Evolutionary conservation across 805 yeast genomes (phyloP), one percentile per base, ranked within the genome.

Genomic region (Candida rishiriensis): DNA sequence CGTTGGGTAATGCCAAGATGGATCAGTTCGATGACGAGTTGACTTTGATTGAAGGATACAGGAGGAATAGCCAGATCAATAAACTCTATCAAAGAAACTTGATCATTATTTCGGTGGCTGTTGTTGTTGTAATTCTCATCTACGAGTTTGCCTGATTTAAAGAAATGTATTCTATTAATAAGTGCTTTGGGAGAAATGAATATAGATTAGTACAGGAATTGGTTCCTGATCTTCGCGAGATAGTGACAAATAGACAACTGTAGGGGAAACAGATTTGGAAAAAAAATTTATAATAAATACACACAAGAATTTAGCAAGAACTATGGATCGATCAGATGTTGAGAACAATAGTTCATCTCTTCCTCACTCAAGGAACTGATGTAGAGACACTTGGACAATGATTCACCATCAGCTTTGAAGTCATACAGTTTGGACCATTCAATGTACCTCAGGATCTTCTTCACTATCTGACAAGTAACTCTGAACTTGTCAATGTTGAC

Each of bases 361-460:
- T 80, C 85, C 51, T 81, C 88, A 34, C 83, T 78, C 41, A 87
- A 66, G 7, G 89, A 74, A 51, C 82, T 81, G 50, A 89, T 78
- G 64, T 89, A 89, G 31, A 89, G 74, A 64, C 97, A 90, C 60
- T 84, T 88, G 43, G 95, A 82, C 49, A 91, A 61, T 17, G 89
- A 61, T 40, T 87, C 90, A 11, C 77, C 73, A 41, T 85, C 72
- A 2, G 71, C 64, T 39, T 70, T 62, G 41, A 85, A 66, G 12
- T 70, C 57, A 68, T 88, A 90, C 46, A 83, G 72, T 38, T 73
- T 73, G 0, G 95, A 80, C 89, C 96, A 88, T 56, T 88, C 96
- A 40, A 90, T 87, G 55, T 85, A 78, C 57, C 85, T 86, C 33
- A 88, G 75, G 44, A 90, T 74, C 10, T 83, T 79, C 60, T 85